Base-by-base conservation (phyloP, 768 basidiomycete genomes). In the Antrodiella citrinella region DNA sequence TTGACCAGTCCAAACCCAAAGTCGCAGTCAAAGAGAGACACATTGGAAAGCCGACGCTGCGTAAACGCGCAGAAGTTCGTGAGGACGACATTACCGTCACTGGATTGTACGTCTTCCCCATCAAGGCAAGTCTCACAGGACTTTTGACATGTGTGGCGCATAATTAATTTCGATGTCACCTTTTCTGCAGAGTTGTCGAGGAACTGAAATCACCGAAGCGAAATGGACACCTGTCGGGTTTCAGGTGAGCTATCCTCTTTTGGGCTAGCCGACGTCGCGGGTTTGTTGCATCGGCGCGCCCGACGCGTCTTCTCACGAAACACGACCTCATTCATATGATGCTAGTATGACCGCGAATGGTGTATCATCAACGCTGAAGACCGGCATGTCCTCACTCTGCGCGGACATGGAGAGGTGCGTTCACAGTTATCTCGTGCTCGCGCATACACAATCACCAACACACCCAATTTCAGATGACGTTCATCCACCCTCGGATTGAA, bases 321-420 rank as follows among this genome's bases (percentile, higher is more conserved):
- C 30, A 35, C 30, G 7, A 7, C 7, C 30, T 35, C 15, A 35
- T 15, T 7, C 30, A 35, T 35, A 35, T 35, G 30, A 7, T 7
- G 7, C n/a, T 54, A 89, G 86, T 72, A 83, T 60, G 87, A 90
- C 58, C 74, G 87, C 54, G 72, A 68, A 63, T 87, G 84, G 78
- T 82, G 78, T 53, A 73, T 89, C 58, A 71, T 86, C 45, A 81
- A 82, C 54, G 73, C 72, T 2, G 65, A 68, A 5, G 76, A 70
- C 4, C 67, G 77, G 41, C 58, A 59, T 3, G 72, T 86, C 20
- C 68, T 89, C 42, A 90, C 87, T 1, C 86, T 86, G 3, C 76
- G 87, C 47, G 77, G 81, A 49, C 64, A 77, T 26, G 55, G 77
- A 20, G 80, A 82, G 73, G 86, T 80, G 58, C 15, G 67, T 21